Evolutionary conservation across 2,329 filamentous ascomycete genomes (phyloP), one percentile per base, ranked within the genome.

Genomic region (Curvularia sp.): DNA sequence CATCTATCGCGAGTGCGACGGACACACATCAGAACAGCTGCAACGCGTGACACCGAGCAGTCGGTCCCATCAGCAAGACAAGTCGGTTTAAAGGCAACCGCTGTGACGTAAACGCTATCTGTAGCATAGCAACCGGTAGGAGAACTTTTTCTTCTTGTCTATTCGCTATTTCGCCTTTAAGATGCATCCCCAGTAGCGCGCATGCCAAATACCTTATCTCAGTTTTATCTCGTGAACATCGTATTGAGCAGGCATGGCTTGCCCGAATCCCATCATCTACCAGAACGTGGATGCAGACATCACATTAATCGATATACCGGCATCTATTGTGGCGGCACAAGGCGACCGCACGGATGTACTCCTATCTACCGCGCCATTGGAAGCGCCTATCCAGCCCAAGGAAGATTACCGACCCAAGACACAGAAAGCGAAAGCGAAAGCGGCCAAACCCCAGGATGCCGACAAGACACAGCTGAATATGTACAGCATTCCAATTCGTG

Each of bases 241-340:
- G 25, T 27, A 7, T 25, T 12, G 2, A 19, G 19, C 2, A 38
- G n/a, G 15, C 55, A 57, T 25, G 41, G 23, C 63, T 49, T 32
- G 30, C 10, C 27, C 53, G 38, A 48, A 52, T 23, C 41, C 67
- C 9, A 80, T 89, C 21, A 73, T 89, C 39, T 89, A 84, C 74
- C 79, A 83, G 57, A 86, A 82, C 62, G 66, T 74, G 1, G 77
- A 80, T 3, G 70, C 77, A 48, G 80, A 83, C 45, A 75, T 88
- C 52, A 79, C 86, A 21, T 73, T 92, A 25, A 74, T 93, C 50
- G 90, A 93, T 68, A 84, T 92, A 45, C 89, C 90, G 23, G 79
- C 81, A 18, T 91, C 90, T 1, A 84, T 93, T 38, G 87, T 90
- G 64, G 81, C 86, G 59, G 86, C 85, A 18, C 90, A 93, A 75